Percentiles rank a stretch among this genome's conserved stretches.
phyloP scores from a whole-genome alignment of 2,329 filamentous ascomycete species.

The Cephalotrichum gorgonifer region DNA sequence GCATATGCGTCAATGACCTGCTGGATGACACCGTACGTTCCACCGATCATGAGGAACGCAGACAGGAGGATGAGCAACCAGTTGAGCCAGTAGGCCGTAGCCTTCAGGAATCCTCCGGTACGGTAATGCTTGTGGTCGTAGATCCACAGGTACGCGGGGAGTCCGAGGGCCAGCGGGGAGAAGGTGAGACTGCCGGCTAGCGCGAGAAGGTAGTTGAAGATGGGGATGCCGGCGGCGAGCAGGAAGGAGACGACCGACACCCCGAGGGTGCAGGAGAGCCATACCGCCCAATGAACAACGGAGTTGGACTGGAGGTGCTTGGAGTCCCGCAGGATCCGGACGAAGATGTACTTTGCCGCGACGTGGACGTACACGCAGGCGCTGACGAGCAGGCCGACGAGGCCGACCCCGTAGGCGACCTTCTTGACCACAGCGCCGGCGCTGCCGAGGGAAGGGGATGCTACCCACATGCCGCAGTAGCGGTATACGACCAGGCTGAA shows the following conservation, averaged over 20 bases:
- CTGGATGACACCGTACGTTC: constrained; percentile 34
- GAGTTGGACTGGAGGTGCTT: constrained; percentile 23
- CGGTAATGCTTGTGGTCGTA: constrained; percentile 22
- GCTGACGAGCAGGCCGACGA: constrained; percentile 34
- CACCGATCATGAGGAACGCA: constrained; percentile 27
- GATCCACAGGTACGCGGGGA: constrained; percentile 25
- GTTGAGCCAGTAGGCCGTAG: constrained; percentile 20
- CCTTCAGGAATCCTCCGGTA: constrained; percentile 15
- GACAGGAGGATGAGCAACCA: constrained; percentile 21
- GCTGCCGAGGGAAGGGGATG: constrained; percentile 49
- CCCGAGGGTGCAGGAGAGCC: constrained; percentile 21
- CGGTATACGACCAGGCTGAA: constrained; percentile 51
- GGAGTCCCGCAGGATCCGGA: constrained; percentile 25
- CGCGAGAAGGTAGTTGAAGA: constrained; percentile 22
- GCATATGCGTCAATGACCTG: constrained; percentile 41
- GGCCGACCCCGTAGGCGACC: constrained; percentile 47
- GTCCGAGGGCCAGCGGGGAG: constrained; percentile 21
- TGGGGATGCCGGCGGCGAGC: constrained; percentile 20
- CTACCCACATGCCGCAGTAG: constrained; percentile 53
- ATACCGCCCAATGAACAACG: constrained; percentile 22
- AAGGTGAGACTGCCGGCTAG: constrained; percentile 22
- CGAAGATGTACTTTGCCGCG: constrained; percentile 28
- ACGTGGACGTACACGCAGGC: constrained; percentile 24
- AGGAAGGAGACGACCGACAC: constrained; percentile 19
- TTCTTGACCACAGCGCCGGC: constrained; percentile 51